Evolutionary conservation across 2,329 filamentous ascomycete species (phyloP).

Genomic region (Aspergillus calidoustus): DNA sequence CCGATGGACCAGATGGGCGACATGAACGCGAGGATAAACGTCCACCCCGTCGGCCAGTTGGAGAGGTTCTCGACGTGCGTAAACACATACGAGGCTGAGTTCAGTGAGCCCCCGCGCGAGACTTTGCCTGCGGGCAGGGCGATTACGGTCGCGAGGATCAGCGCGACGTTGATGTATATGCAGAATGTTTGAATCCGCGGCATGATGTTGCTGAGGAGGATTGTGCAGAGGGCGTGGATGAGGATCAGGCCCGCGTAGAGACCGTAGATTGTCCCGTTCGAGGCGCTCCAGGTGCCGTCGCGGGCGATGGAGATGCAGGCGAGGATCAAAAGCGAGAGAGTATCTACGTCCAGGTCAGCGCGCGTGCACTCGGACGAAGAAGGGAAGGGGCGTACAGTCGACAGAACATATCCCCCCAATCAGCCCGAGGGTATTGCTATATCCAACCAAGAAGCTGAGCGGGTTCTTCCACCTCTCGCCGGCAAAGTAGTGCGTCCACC

Average conservation of each 20-base stretch:
- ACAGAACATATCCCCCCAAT: constrained; percentile 67
- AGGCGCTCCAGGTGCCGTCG: constrained; percentile 61
- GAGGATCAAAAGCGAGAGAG: constrained; percentile 44
- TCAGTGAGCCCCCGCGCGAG: constrained; percentile 33
- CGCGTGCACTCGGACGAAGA: too few species aligned
- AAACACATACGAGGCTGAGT: constrained; percentile 58
- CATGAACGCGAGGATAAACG: constrained; percentile 65
- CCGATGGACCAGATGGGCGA: constrained; percentile 64
- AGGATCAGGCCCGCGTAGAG: constrained; percentile 61
- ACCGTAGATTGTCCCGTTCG: constrained; percentile 61
- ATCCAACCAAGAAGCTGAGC: constrained; percentile 64
- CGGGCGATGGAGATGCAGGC: constrained; percentile 62
- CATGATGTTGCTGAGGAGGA: constrained; percentile 60
- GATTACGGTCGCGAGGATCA: constrained; percentile 62
- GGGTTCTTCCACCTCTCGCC: constrained; percentile 60
- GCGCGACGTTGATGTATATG: constrained; percentile 59
- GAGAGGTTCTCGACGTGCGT: constrained; percentile 61
- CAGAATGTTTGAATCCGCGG: constrained; percentile 62
- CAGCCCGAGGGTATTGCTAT: constrained; percentile 64
- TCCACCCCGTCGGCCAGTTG: constrained; percentile 61
- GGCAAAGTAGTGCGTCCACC: constrained; percentile 64
- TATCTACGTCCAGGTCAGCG: constrained; percentile 23
- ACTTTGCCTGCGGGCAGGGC: constrained; percentile 59
- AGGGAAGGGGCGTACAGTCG: constrained; percentile 49
- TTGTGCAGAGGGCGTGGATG: constrained; percentile 59